Conservation (phyloP, 768 basidiomycete genomes). For the Phylloporus arenicola region DNA sequence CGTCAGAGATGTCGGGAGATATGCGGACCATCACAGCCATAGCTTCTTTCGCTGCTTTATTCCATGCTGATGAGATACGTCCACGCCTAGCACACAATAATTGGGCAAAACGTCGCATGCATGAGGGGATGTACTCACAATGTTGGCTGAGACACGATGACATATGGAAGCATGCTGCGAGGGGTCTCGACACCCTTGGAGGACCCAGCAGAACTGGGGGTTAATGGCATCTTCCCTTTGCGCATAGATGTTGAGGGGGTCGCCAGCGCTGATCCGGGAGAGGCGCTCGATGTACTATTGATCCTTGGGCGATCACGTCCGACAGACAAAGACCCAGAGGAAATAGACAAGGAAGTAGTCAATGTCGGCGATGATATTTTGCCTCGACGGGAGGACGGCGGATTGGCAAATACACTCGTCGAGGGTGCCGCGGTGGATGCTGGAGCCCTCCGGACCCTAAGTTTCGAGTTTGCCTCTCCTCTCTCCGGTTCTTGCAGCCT, state of each 20-base stretch:
- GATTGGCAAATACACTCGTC: not conserved
- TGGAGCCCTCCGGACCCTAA: constrained; percentile 16
- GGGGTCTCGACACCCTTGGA: constrained; percentile 2
- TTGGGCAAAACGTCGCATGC: not conserved
- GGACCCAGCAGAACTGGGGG: constrained; percentile 12
- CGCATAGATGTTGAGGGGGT: constrained; percentile 4
- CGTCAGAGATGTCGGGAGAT: constrained; percentile 30
- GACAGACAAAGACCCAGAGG: constrained; percentile 9
- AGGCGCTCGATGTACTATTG: constrained; percentile 4
- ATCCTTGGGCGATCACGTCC: constrained; percentile 6
- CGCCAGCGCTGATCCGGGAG: constrained; percentile 3
- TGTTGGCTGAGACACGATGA: constrained; percentile 18
- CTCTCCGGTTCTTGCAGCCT: constrained; percentile 24
- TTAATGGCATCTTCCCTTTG: not conserved
- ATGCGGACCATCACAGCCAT: constrained; percentile 32
- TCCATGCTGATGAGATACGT: constrained; percentile 29
- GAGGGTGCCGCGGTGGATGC: constrained; percentile 9
- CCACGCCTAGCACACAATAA: constrained; percentile 16
- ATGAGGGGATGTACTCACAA: constrained; percentile 11
- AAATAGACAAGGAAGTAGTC: constrained; percentile 6
- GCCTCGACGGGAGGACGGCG: constrained; percentile 1
- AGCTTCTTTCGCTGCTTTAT: constrained; percentile 17
- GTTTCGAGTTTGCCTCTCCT: constrained; percentile 20
- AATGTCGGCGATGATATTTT: constrained; percentile 13
- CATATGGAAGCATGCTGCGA: constrained; percentile 10